Base-by-base conservation (phyloP, 2,329 filamentous ascomycete species). In the Capronia americana region DNA sequence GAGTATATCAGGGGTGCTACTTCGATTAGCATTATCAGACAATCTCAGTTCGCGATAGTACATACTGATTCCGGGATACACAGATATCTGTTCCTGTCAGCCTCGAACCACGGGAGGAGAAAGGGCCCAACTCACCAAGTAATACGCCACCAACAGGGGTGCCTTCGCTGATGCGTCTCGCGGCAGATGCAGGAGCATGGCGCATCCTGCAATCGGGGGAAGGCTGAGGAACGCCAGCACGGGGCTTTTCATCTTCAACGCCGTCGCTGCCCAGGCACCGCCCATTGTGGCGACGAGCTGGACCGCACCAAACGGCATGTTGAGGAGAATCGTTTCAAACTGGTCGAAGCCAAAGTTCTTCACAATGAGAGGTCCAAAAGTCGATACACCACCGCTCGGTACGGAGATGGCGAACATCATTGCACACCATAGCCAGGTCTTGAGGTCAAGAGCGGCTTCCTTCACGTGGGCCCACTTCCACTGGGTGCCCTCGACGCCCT, bases 1-100 rank as follows among this genome's bases (percentile, higher is more conserved):
- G 87, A 90, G 73, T 92, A 90, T 71, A 88, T 92, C 61, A 88
- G 84, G 46, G 89, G 87, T 2, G 87, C 65, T 67, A 30, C 20
- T 4, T 44, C 17, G 5, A 38, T 67, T 50, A 64, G 57, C 20
- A 12, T 14, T 44, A 1, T 11, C 26, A 24, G 26, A 6, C 14
- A 30, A 4, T 14, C 23, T 44, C 38, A 44, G n/a, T 26, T 26
- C 2, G n/a, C 10, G 30, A 2, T n/a, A 26, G 34, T 30, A 20
- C 65, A 61, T 64, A 67, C 65, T 82, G 66, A 86, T 86, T 5
- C 83, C 87, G 0, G 86, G 85, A 59, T 88, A 88, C 7, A 87
- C 82, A 0, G 85, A 87, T 48, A 87, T 85, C 77, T 79, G 58
- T 17, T 23, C 23, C 14, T 44, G 28, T 61, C 17, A 53, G 17